These are phyloP conservation scores for Diaporthe sp. DNA, from an alignment of 2,329 filamentous ascomycete species.

Conservation along the genomic window DNA sequence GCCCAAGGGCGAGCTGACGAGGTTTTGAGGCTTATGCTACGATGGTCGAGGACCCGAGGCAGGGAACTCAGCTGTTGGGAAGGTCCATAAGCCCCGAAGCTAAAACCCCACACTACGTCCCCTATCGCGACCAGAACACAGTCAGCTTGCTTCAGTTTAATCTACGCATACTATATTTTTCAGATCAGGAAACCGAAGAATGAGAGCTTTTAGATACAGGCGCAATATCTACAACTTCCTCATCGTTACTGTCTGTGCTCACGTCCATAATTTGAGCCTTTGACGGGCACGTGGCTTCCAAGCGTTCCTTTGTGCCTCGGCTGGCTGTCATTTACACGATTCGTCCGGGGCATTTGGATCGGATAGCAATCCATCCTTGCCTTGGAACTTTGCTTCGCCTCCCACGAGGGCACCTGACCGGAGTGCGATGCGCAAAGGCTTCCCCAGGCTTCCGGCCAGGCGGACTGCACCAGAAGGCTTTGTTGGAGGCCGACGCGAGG, in stretches of 20 bases:
- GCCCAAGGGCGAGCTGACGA: neutral
- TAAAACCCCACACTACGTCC: conserved; percentile 4
- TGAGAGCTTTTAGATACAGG: neutral
- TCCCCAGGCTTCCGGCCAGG: neutral
- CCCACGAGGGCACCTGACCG: neutral
- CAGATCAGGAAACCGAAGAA: too few relatives aligned
- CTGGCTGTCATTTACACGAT: neutral
- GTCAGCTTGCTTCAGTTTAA: neutral
- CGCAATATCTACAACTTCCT: neutral
- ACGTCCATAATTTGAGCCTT: neutral
- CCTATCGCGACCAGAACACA: neutral
- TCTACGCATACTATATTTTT: neutral
- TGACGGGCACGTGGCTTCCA: neutral
- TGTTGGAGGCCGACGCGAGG: neutral
- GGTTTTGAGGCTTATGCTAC: neutral
- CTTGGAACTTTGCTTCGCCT: neutral
- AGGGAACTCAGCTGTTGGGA: neutral
- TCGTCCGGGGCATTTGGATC: neutral
- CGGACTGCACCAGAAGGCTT: neutral
- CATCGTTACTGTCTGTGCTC: neutral
- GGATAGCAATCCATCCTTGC: neutral
- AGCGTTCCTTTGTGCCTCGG: neutral
- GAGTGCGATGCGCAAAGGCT: neutral
- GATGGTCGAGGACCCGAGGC: neutral
- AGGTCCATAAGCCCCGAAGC: neutral